Base-by-base conservation (phyloP, 306 rosid genomes). In the Prunus mira region DNA sequence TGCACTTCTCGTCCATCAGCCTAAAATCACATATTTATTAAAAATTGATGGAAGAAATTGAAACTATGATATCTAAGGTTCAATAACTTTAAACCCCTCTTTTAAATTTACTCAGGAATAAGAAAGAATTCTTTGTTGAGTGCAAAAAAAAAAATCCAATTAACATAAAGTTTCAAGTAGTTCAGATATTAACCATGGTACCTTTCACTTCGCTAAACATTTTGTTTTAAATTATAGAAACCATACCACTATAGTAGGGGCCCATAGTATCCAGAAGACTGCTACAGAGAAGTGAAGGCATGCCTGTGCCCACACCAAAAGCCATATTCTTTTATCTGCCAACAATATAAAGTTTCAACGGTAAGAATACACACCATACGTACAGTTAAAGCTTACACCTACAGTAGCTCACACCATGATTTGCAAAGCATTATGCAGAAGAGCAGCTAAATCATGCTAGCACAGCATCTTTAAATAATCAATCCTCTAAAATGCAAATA, bases 211-310 rank as follows among this genome's bases (percentile, higher is more conserved):
- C 3, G n/a, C 9, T 1, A 47, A 32, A 25, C 17, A 22, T 15
- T 74, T 14, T 52, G 50, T 46, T 63, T 68, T 47, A 70, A 62
- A 72, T 25, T 20, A 54, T 71, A 18, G 32, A 80, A 63, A 0
- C 52, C 93, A 75, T 95, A 95, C 99, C 99, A 95, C 99, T 69
- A 95, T 81, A n/a, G 93, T 90, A 68, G 99, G 97, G 27, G 97
- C 97, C 99, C 97, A 95, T 22, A 95, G 90, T 74, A 92, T 84
- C 99, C 99, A 95, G 76, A 92, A 88, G 58, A 89, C 77, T 49
- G 91, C 87, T 65, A 86, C 71, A 69, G 99, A 92, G 88, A 92
- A 89, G 84, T 92, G 86, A 83, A 95, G 88, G 84, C 92, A 90
- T 83, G 96, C 86, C 79, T 95, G 97, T 83, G 97, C 97, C 91